Evolutionary conservation across 2,329 filamentous ascomycete genomes (phyloP), one percentile per base, ranked within the genome.

Genomic region (Sporothrix curviconia): DNA sequence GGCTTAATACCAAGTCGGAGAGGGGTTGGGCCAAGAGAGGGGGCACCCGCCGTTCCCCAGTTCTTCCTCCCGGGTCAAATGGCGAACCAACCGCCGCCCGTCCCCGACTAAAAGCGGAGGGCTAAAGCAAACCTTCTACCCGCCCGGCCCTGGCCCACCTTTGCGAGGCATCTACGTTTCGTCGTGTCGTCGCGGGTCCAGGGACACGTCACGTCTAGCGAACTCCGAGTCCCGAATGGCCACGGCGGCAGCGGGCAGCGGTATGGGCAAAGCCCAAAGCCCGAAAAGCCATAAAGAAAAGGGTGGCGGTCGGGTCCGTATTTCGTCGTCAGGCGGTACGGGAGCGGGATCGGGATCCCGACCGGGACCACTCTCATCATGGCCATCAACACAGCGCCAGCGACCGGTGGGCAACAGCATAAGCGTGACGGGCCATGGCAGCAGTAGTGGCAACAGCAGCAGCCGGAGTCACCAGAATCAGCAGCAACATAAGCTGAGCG

Each of bases 81-180:
- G 44, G 15, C 53, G 3, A 37, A 40, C 30, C 56, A 52, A 46
- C 59, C 36, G 69, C 71, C 36, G 0, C 73, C 76, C 1, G 75
- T 82, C n/a, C 12, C 75, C 73, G 50, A 85, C 83, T 1, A 86
- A 86, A 71, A 85, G 82, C 60, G 83, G 83, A 3, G 76, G 83
- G 57, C 81, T 83, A n/a, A 11, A 86, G 83, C 68, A 86, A 86
- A 67, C 83, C 83, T 2, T 86, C 83, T 4, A 86, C 84, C n/a
- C n/a, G n/a, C 1, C 84, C 83, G 14, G 80, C 82, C 3, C 65
- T 85, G 51, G 76, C 78, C 5, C 80, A 76, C 3, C 84, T 86
- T 62, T 78, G 82, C 36, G 83, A 86, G 52, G 74, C n/a, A n/a
- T n/a, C 77, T 2, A 68, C 76, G 2, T 74, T n/a, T n/a, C n/a